Base-by-base conservation (phyloP, 495 filamentous ascomycete species). In the Tuber microsphaerosporum region DNA sequence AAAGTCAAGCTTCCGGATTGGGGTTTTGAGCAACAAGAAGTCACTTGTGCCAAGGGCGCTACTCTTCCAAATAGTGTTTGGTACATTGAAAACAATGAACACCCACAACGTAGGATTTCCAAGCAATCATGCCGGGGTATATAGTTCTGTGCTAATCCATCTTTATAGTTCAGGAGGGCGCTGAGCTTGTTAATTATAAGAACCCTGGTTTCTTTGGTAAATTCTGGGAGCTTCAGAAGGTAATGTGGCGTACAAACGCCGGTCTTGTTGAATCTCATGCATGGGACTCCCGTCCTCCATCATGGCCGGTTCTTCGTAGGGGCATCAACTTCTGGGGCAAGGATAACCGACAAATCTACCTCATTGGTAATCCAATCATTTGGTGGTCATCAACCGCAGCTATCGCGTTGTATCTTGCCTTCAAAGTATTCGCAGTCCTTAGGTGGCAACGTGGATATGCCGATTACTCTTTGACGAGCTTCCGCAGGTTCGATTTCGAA, bases 291-390 rank as follows among this genome's bases (percentile, higher is more conserved):
- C 91, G 95, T 45, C 95, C 95, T 19, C 89, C 90, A 22, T 94
- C 93, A 31, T 99, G 95, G 95, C 95, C 95, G 26, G 89, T 97
- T 73, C 88, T 99, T 73, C 90, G 90, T 77, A 93, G 95, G 77
- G 95, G 95, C 75, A 99, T 99, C 88, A 99, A 99, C 86, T 99
- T 99, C 88, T 99, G 95, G 95, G 95, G 95, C 75, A 93, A 92
- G 80, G 89, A 97, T 74, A 87, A 97, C 81, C 92, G 93, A 76
- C 95, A 99, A 85, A 92, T 99, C 78, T 99, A 99, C 83, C 90
- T 99, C 9, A 91, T 97, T 69, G 95, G 95, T 73, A 99, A 99
- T 83, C 96, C 95, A 2, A 84, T 97, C 74, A 90, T 99, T 78
- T 99, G 95, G 95, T 97, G 92, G 91, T 90, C 89, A 17, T 93